Conservation (phyloP, 371 early-diverging fungal genomes). For the Cokeromyces recurvatus region DNA sequence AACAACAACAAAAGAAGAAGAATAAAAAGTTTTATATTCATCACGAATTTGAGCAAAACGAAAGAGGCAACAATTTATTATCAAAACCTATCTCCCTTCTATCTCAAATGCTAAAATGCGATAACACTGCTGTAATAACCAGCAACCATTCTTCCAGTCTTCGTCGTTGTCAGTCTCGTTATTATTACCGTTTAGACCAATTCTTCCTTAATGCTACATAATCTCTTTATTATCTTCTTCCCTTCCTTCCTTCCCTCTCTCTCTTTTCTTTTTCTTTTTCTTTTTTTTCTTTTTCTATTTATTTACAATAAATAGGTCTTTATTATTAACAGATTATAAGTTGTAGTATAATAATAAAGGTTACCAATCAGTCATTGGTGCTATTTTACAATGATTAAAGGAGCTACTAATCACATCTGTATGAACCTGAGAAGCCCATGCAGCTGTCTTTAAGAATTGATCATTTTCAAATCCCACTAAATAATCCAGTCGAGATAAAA, state of each 20-base stretch:
- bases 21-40: no score
- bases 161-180: conserved; percentile 23
- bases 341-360: no score
- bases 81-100: conserved; percentile 16
- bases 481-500: conserved; percentile 42
- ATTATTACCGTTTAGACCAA: conserved; percentile 17
- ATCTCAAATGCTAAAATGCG: conserved; percentile 20
- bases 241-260: no score
- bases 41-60: no score
- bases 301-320: no score
- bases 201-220: conserved; percentile 14
- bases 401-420: conserved; percentile 15
- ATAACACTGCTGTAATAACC: conserved; percentile 1
- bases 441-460: conserved; percentile 28
- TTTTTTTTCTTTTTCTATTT: no score
- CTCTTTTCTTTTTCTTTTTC: no score
- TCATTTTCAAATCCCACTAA: conserved; percentile 29
- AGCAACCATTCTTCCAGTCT: conserved; percentile 14
- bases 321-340: no score
- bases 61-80: no score
- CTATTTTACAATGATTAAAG: conserved; percentile 4
- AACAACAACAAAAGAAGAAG: neutral
- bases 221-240: no score
- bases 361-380: conserved; percentile 14
- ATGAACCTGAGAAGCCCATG: conserved; percentile 44